Conservation (phyloP, 139 green algal genomes). For the Gonium pectorale region DNA sequence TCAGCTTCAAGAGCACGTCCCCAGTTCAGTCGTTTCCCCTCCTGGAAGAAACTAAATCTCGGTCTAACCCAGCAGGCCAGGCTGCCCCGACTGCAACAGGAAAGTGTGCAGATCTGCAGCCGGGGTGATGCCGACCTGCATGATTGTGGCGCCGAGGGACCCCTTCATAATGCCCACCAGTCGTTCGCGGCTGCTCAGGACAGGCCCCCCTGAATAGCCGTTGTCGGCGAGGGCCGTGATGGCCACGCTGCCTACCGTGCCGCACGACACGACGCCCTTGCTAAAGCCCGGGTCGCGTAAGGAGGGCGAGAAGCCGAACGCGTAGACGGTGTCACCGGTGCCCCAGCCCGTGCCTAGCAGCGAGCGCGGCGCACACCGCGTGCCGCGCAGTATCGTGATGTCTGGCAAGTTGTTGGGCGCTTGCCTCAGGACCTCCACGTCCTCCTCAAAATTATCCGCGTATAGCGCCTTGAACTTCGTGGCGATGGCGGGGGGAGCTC, state of each 20-base stretch:
- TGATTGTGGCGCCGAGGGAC: background rate
- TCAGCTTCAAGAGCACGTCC: no score
- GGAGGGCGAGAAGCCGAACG: conserved; percentile 2
- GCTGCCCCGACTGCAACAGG: conserved; percentile 11
- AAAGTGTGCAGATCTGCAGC: background rate
- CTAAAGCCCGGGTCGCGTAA: background rate
- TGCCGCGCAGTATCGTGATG: conserved; percentile 19
- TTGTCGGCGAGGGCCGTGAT: background rate
- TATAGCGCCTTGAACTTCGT: conserved; percentile 1
- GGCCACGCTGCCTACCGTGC: background rate
- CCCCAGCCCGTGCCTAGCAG: background rate
- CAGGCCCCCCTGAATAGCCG: conserved; percentile 16
- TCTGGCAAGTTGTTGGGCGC: conserved; percentile 1
- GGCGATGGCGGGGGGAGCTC: background rate
- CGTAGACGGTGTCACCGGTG: conserved; percentile 1
- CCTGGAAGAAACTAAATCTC: no score
- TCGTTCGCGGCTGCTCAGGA: background rate
- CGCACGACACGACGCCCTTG: conserved; percentile 11
- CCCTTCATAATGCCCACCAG: conserved; percentile 30
- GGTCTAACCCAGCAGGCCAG: no score
- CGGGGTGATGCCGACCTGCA: conserved; percentile 9
- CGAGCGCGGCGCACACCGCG: background rate
- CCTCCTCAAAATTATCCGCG: conserved; percentile 17
- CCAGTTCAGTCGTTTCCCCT: no score
- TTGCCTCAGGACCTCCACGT: background rate